Conservation (phyloP, 1,284 basidiomycete species). For the Cystobasidium slooffiae region DNA sequence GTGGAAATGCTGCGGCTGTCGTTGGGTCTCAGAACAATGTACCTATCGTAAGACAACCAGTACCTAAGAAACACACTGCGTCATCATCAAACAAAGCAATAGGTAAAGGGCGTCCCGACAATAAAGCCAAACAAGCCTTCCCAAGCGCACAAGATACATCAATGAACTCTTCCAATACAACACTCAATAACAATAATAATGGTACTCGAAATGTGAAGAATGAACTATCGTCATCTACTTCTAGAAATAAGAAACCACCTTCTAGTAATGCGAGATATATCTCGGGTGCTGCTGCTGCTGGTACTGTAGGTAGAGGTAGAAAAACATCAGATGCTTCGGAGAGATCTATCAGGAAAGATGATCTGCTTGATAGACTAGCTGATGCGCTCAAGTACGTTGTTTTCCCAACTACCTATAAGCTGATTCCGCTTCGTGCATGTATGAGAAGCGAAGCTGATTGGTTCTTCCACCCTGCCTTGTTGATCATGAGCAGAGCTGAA, state of each 20-base stretch:
- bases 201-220: background rate
- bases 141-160: constrained; percentile 2
- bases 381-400: constrained; percentile 36
- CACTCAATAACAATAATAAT: background rate
- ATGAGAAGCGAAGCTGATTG: no score
- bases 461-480: no score
- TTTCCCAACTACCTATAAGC: no score
- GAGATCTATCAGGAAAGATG: constrained; percentile 35
- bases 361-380: constrained; percentile 39
- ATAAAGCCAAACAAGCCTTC: constrained; percentile 7
- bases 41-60: constrained; percentile 2
- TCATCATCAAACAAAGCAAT: background rate
- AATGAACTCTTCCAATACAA: constrained; percentile 7
- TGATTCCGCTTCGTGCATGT: no score
- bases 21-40: background rate
- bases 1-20: background rate
- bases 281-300: background rate
- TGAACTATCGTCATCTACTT: background rate
- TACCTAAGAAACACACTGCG: background rate
- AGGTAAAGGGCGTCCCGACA: constrained; percentile 1
- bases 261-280: constrained; percentile 5
- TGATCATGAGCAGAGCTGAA: no score
- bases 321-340: constrained; percentile 26
- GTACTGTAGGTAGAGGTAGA: constrained; percentile 2
- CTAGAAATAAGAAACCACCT: constrained; percentile 9